Percentiles rank a stretch among this genome's conserved stretches.
These are phyloP conservation scores for Candida orba DNA, from an alignment of 805 yeast species.

Conservation along the genomic window DNA sequence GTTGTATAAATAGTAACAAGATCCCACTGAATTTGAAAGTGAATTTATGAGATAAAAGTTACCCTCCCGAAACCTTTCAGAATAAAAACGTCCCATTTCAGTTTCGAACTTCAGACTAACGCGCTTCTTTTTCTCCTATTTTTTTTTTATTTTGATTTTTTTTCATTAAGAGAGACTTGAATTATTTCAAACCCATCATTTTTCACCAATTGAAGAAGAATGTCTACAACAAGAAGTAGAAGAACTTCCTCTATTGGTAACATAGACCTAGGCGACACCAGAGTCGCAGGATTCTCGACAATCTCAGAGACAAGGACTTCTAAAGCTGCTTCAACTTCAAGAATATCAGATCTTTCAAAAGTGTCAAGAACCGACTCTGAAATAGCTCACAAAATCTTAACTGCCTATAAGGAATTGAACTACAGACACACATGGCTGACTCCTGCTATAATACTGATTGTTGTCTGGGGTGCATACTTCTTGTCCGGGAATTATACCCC, in stretches of 20 bases:
- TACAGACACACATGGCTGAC: constrained; percentile 63
- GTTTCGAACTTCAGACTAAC: neutral
- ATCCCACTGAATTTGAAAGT: too few relatives aligned
- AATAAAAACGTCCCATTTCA: too few relatives aligned
- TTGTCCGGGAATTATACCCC: constrained; percentile 51
- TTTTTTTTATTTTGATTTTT: neutral
- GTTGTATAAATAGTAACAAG: too few relatives aligned
- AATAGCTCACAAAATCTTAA: constrained; percentile 45
- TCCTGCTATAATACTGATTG: constrained; percentile 45
- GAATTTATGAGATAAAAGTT: too few relatives aligned
- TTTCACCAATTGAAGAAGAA: neutral
- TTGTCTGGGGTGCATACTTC: constrained; percentile 38
- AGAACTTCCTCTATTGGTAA: constrained; percentile 71
- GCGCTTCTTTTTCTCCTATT: neutral
- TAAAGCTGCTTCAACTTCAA: constrained; percentile 31
- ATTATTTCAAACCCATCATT: neutral
- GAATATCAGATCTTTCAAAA: constrained; percentile 28
- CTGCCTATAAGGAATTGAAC: constrained; percentile 51
- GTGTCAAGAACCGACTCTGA: constrained; percentile 40
- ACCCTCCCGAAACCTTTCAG: too few relatives aligned
- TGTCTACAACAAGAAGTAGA: constrained; percentile 23
- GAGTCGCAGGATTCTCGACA: constrained; percentile 61
- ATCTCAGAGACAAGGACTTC: constrained; percentile 43
- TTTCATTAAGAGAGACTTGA: neutral
- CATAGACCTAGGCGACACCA: constrained; percentile 65